Evolutionary conservation across 78 protist species (phyloP).

Genomic region (Planoprotostelium fungivorum): DNA sequence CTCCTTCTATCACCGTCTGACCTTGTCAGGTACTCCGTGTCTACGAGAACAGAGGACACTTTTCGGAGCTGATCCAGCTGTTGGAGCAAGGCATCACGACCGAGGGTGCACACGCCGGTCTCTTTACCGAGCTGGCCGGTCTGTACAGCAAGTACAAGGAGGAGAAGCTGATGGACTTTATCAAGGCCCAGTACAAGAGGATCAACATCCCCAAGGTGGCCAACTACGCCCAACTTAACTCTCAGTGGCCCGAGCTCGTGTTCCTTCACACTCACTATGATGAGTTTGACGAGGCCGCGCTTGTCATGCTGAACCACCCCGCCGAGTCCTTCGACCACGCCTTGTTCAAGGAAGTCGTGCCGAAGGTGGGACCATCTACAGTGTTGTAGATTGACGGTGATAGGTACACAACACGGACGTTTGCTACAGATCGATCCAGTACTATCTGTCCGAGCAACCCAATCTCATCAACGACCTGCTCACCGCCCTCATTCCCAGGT

Average conservation of each 20-base stretch:
- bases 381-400: neutral
- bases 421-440: slow-evolving; percentile 84
- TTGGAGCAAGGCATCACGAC: slow-evolving; percentile 87
- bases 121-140: slow-evolving; percentile 98
- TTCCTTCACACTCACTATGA: slow-evolving; percentile 92
- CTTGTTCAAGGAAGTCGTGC: slow-evolving; percentile 87
- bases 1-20: neutral
- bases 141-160: slow-evolving; percentile 92
- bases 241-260: slow-evolving; percentile 91
- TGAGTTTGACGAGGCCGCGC: slow-evolving; percentile 96
- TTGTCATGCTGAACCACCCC: slow-evolving; percentile 93
- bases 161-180: slow-evolving; percentile 96
- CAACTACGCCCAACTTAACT: slow-evolving; percentile 81
- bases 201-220: slow-evolving; percentile 92
- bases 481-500: slow-evolving; percentile 43
- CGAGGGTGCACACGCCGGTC: slow-evolving; percentile 97
- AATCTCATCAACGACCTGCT: slow-evolving; percentile 86
- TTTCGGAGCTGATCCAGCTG: slow-evolving; percentile 85
- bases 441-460: slow-evolving; percentile 87
- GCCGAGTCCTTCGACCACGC: slow-evolving; percentile 93
- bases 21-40: slow-evolving; percentile 21
- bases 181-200: slow-evolving; percentile 82
- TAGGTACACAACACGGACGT: slow-evolving; percentile 84
- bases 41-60: slow-evolving; percentile 91
- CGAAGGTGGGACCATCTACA: slow-evolving; percentile 50